Base-by-base conservation (phyloP, 177 flowering plant species). In the Tripterygium wilfordii region DNA sequence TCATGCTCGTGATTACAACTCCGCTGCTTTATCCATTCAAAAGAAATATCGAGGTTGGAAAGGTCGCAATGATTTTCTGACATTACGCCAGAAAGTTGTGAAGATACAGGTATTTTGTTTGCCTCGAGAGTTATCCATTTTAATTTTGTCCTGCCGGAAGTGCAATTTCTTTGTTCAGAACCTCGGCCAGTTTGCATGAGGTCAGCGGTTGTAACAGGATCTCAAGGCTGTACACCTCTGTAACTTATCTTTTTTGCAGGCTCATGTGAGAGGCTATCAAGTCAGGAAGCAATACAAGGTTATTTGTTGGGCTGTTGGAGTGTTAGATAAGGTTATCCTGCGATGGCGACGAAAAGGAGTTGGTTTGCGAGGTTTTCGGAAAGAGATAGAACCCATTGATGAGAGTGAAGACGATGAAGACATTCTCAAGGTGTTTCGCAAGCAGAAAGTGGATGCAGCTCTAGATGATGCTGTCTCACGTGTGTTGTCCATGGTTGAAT, bases 181-280 rank as follows among this genome's bases (percentile, higher is more conserved):
- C n/a, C n/a, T n/a, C n/a, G n/a, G n/a, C n/a, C n/a, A n/a, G n/a
- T n/a, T n/a, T n/a, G n/a, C n/a, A n/a, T n/a, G n/a, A n/a, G n/a
- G n/a, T n/a, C n/a, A n/a, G n/a, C n/a, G n/a, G n/a, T n/a, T n/a
- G n/a, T n/a, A n/a, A n/a, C n/a, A n/a, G n/a, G n/a, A n/a, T n/a
- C n/a, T n/a, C n/a, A n/a, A 20, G 39, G 39, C 19, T 36, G 10
- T 1, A 16, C 19, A 15, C 3, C 19, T 10, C 39, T n/a, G 39
- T 18, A 8, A 9, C 2, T 35, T 28, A 23, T 41, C 18, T 36
- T 19, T 50, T 19, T 43, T 56, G 63, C 82, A 94, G 97, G 99
- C 99, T 59, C 95, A 79, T 72, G 83, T 89, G 45, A 74, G 99
- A 67, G 97, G 97, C n/a, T 83, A 94, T 61, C 97, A 87, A 65